These are phyloP conservation scores for Pigoraptor vietnamica DNA, from an alignment of 78 protist genomes.

Conservation along the genomic window DNA sequence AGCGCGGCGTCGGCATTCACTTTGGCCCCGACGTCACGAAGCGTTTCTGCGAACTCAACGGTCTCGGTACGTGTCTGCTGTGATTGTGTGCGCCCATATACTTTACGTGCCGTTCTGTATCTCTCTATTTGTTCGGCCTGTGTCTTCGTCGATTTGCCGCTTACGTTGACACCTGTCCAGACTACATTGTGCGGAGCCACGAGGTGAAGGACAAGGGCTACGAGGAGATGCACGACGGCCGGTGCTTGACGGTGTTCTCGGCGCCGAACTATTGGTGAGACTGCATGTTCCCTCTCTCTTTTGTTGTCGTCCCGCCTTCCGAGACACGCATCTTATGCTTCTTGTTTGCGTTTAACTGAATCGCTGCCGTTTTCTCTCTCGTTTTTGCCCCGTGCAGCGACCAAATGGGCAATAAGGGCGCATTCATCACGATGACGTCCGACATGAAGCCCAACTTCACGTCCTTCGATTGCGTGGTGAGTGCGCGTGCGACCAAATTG, in stretches of 20 bases:
- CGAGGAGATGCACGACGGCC: slow-evolving; percentile 66
- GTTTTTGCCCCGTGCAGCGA: slow-evolving; percentile 20
- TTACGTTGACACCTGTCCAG: background rate
- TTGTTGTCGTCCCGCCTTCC: background rate
- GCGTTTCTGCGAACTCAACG: slow-evolving; percentile 67
- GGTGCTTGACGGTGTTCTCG: slow-evolving; percentile 84
- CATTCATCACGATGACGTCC: slow-evolving; percentile 61
- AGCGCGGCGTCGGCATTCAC: slow-evolving; percentile 86
- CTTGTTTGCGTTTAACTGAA: background rate
- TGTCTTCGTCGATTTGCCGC: background rate
- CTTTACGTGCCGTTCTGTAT: background rate
- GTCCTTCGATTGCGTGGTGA: slow-evolving; percentile 47
- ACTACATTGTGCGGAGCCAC: slow-evolving; percentile 81
- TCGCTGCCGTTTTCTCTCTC: background rate
- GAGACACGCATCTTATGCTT: background rate
- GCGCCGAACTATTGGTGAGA: slow-evolving; percentile 93
- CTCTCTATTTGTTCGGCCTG: background rate
- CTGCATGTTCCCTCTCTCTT: background rate
- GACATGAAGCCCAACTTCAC: slow-evolving; percentile 37
- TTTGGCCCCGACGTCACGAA: slow-evolving; percentile 92
- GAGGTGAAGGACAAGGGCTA: slow-evolving; percentile 63
- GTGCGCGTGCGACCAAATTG: too few relatives aligned
- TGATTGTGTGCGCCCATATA: background rate
- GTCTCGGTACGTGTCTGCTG: slow-evolving; percentile 37
- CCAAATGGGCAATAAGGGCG: slow-evolving; percentile 85